Evolutionary conservation across 2,329 filamentous ascomycete genomes (phyloP).

Genomic region (Colletotrichum acutatum): DNA sequence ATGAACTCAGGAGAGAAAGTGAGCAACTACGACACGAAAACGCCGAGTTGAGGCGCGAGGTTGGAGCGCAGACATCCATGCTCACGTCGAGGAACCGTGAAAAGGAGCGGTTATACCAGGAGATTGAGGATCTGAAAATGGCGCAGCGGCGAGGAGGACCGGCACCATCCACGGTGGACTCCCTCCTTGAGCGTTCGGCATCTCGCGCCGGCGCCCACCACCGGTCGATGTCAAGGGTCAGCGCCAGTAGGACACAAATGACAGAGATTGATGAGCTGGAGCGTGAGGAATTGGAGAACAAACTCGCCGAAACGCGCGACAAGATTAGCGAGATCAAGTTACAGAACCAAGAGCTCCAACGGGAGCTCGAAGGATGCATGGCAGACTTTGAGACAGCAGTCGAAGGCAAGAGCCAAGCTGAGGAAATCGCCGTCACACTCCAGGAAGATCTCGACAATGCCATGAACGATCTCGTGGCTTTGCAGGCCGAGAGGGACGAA

Average conservation of each 20-base stretch:
- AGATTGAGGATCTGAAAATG: constrained; percentile 97
- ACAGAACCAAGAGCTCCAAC: constrained; percentile 88
- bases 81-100: constrained; percentile 95
- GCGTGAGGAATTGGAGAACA: constrained; percentile 86
- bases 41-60: constrained; percentile 88
- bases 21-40: constrained; percentile 92
- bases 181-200: constrained; percentile 92
- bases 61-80: constrained; percentile 97
- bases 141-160: constrained; percentile 78
- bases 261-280: constrained; percentile 75
- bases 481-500: constrained; percentile 89
- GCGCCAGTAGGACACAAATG: constrained; percentile 74
- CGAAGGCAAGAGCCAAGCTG: constrained; percentile 69
- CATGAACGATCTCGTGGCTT: constrained; percentile 80
- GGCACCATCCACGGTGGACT: constrained; percentile 79
- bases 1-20: constrained; percentile 76
- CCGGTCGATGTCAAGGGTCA: constrained; percentile 79
- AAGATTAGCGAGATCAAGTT: constrained; percentile 87
- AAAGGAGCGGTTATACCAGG: constrained; percentile 93
- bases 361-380: constrained; percentile 82
- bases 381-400: constrained; percentile 82
- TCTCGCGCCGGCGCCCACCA: constrained; percentile 79
- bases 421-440: constrained; percentile 69
- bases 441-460: constrained; percentile 85
- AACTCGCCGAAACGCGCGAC: constrained; percentile 85